Base-by-base conservation (phyloP, 2,329 filamentous ascomycete species). In the Coniochaeta hoffmannii region DNA sequence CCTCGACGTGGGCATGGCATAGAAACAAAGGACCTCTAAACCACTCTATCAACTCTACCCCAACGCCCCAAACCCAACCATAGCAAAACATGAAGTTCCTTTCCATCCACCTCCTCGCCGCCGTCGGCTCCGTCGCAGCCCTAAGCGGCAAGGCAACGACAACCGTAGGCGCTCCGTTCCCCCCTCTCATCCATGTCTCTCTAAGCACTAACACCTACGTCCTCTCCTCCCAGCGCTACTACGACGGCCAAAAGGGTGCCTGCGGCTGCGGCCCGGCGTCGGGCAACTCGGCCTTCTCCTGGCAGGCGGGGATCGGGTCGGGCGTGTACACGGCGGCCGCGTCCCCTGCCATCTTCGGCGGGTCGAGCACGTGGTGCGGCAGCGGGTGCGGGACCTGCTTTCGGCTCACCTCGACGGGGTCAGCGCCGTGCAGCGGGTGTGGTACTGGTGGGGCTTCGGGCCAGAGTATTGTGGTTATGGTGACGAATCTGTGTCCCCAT, bases 401-500 rank as follows among this genome's bases (percentile, higher is more conserved):
- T 59, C 57, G 62, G 15, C 58, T 67, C 28, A 68, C 63, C 1
- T 64, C 66, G 4, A 68, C 65, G 1, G 64, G 65, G 19, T 36
- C 50, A 4, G 36, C 61, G 30, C 60, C 64, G 4, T 64, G 62
- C 58, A 55, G 44, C 36, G 49, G 53, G 12, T 63, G 62, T 50
- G 64, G 65, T 17, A 54, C 57, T 1, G 64, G 64, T 28, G 64
- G 61, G 17, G 59, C 30, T 14, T 14, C 54, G 7, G 65, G 66
- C 12, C 41, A 60, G 49, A 61, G 57, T 54, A 66, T 68, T 52
- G 63, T 61, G 31, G 64, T 68, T 44, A 66, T 67, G 65, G 64
- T 70, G 9, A 69, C 67, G 19, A 71, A 71, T 54, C 61, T 71
- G 7, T 71, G 69, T 55, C 69, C 69, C 0, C 62, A 68, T 56